phyloP scores from a whole-genome alignment of 768 basidiomycete species.

The Boletales sp. region DNA sequence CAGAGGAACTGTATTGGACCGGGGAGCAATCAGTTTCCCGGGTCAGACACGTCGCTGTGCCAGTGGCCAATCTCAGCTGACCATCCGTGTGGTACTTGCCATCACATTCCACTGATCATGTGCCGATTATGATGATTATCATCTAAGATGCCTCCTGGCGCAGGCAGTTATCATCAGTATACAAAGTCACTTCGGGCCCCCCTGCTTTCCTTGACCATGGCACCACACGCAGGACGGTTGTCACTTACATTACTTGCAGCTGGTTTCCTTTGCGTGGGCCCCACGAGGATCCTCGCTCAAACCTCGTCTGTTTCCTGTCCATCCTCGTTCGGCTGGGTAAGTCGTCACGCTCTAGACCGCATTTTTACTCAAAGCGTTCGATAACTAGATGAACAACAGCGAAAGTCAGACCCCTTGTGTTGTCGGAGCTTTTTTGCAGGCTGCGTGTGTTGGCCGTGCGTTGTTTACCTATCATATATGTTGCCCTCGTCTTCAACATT shows the following conservation, averaged over 20 bases:
- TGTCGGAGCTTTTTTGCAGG: conserved; percentile 41
- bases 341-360: background rate
- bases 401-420: conserved; percentile 45
- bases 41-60: no score
- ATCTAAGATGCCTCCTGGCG: no score
- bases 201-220: conserved; percentile 6
- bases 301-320: conserved; percentile 20
- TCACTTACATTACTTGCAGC: conserved; percentile 16
- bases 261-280: conserved; percentile 17
- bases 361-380: background rate
- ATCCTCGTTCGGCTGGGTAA: conserved; percentile 26
- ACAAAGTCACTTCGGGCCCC: no score
- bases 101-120: no score
- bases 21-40: no score
- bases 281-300: conserved; percentile 19
- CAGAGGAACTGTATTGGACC: no score
- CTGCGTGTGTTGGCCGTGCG: conserved; percentile 43
- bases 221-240: conserved; percentile 3
- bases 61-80: no score
- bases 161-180: no score
- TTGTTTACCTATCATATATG: background rate
- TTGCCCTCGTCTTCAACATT: conserved; percentile 4
- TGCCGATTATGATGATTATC: no score
- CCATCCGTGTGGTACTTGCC: no score
- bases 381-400: conserved; percentile 37